Evolutionary conservation across 257 asterid genomes (phyloP).

Genomic region (Plantago major): DNA sequence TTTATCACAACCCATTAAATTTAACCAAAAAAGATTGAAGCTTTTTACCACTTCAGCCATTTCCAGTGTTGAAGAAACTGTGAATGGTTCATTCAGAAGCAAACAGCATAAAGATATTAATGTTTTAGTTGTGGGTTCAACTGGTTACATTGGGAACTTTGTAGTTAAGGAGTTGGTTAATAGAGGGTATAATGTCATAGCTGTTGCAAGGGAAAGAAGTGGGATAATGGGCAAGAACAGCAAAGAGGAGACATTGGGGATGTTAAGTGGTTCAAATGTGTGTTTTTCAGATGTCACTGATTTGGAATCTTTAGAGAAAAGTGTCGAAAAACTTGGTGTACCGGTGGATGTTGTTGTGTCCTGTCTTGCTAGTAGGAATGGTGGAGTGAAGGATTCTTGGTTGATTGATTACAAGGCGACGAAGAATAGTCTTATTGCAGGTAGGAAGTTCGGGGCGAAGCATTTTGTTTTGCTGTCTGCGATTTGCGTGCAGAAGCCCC

Average conservation of each 20-base stretch:
- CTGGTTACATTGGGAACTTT: constrained; percentile 91
- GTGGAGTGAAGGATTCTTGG: constrained; percentile 95
- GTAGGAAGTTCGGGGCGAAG: constrained; percentile 71
- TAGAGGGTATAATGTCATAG: constrained; percentile 88
- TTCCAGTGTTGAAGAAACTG: constrained; percentile 31
- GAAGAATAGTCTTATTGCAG: constrained; percentile 73
- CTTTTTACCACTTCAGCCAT: constrained; percentile 37
- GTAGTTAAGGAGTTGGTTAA: constrained; percentile 63
- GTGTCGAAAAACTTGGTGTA: constrained; percentile 47
- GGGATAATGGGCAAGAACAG: constrained; percentile 66
- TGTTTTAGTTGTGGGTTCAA: constrained; percentile 81
- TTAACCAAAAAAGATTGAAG: constrained; percentile 33
- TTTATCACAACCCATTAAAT: constrained; percentile 26
- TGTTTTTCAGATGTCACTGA: constrained; percentile 81
- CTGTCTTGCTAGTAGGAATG: constrained; percentile 89
- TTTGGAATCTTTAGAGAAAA: constrained; percentile 47
- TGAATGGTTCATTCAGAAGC: constrained; percentile 54
- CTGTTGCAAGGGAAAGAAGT: constrained; percentile 80
- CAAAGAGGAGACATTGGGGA: constrained; percentile 54
- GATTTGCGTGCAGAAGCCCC: constrained; percentile 96
- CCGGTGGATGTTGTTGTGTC: constrained; percentile 84
- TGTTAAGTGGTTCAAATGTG: constrained; percentile 57
- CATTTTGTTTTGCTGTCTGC: constrained; percentile 91
- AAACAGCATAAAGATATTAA: constrained; percentile 63
- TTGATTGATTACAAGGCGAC: constrained; percentile 90